phyloP scores from a whole-genome alignment of 2,329 filamentous ascomycete genomes.

The Pseudopyricularia javanii region DNA sequence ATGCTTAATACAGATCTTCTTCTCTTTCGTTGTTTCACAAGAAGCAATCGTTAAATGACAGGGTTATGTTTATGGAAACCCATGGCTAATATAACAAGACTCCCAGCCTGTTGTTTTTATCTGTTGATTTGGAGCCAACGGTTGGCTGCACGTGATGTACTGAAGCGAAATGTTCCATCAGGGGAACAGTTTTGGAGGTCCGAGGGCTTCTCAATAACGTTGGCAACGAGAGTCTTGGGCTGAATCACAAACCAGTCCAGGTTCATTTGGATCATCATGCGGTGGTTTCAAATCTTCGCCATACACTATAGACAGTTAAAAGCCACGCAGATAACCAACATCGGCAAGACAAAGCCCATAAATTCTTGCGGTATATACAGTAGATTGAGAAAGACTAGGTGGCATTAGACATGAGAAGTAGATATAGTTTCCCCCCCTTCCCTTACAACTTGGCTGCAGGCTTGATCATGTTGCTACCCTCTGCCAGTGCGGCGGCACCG shows the following conservation, averaged over 20 bases:
- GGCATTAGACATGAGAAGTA: not conserved
- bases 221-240: no score
- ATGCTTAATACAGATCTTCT: not conserved
- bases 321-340: not conserved
- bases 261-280: not conserved
- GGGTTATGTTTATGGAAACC: no score
- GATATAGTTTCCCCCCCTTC: not conserved
- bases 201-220: no score
- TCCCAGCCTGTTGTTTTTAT: no score
- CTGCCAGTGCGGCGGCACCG: conserved; percentile 58
- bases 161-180: no score
- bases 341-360: not conserved
- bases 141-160: no score
- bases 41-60: no score
- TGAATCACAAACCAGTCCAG: no score
- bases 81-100: no score
- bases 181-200: no score
- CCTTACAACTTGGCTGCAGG: conserved; percentile 50
- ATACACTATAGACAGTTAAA: not conserved
- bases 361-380: not conserved
- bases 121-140: no score
- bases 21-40: no score
- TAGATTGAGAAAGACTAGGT: not conserved
- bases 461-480: conserved; percentile 52
- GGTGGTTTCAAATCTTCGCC: not conserved